phyloP scores from a whole-genome alignment of 306 rosid genomes.

The Styphnolobium japonicum region DNA sequence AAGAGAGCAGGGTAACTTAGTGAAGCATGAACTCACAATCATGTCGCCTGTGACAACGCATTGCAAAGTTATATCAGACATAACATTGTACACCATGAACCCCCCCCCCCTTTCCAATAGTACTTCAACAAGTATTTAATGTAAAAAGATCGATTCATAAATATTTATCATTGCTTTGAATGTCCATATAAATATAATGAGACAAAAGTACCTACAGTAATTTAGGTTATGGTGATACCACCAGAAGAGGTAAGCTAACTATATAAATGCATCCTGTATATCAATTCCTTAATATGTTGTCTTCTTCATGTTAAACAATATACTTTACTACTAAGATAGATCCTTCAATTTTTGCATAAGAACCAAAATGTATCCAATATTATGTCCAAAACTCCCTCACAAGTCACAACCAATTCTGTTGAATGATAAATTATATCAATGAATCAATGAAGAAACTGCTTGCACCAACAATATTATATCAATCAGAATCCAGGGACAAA shows the following conservation, averaged over 20 bases:
- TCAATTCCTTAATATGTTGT: neutral
- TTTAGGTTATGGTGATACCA: neutral
- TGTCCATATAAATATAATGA: neutral
- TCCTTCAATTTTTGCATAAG: neutral
- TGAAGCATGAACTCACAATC: neutral
- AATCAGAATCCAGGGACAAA: neutral
- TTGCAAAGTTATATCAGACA: neutral
- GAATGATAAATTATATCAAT: neutral
- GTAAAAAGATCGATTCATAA: neutral
- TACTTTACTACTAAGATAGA: neutral
- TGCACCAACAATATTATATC: neutral
- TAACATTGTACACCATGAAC: neutral
- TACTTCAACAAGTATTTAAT: neutral
- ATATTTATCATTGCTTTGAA: neutral
- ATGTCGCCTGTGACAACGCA: neutral
- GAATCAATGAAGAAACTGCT: neutral
- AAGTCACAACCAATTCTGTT: neutral
- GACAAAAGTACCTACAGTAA: neutral
- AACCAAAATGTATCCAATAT: neutral
- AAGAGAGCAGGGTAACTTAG: neutral
- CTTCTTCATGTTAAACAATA: neutral
- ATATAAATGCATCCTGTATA: neutral
- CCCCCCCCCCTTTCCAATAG: neutral
- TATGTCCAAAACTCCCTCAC: neutral
- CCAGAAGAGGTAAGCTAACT: neutral